phyloP scores from a whole-genome alignment of 2,329 filamentous ascomycete species.

The Amesomyces nigricolor region DNA sequence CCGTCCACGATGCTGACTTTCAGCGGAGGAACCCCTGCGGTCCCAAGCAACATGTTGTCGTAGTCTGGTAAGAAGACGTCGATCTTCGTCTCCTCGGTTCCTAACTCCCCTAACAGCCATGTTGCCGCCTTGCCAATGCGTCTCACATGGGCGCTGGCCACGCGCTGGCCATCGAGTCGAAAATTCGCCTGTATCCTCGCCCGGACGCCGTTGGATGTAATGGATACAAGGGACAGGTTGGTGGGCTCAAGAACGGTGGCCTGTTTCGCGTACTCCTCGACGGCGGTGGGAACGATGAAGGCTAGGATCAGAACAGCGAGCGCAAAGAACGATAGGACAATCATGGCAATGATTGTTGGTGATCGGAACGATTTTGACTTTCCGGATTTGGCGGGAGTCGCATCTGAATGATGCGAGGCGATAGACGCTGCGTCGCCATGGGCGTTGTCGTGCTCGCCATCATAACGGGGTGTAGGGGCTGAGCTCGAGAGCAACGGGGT shows the following conservation, averaged over 20 bases:
- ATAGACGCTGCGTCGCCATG: constrained; percentile 30
- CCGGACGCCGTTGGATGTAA: constrained; percentile 71
- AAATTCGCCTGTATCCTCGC: constrained; percentile 80
- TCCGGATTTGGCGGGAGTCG: constrained; percentile 23
- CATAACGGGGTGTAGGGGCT: constrained; percentile 35
- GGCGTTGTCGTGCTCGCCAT: constrained; percentile 33
- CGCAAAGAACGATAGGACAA: constrained; percentile 56
- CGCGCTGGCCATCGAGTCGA: constrained; percentile 69
- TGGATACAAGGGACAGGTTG: constrained; percentile 76
- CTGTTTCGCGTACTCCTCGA: constrained; percentile 81
- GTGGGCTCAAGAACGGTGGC: constrained; percentile 78
- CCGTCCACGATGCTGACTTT: constrained; percentile 73
- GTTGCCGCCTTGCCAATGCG: constrained; percentile 73
- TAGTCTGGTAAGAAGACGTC: constrained; percentile 80
- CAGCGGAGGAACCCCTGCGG: constrained; percentile 68
- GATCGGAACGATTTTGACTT: constrained; percentile 52
- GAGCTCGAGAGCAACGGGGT: constrained; percentile 46
- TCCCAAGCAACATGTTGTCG: constrained; percentile 69
- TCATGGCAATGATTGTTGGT: constrained; percentile 72
- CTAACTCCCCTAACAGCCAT: constrained; percentile 71
- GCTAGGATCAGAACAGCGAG: constrained; percentile 68
- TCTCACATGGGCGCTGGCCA: constrained; percentile 64
- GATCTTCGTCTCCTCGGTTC: constrained; percentile 66
- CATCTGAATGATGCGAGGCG: constrained; percentile 24
- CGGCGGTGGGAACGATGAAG: constrained; percentile 73